A percentile compares a stretch with the other conserved stretches of the same genome.
Evolutionary conservation across 306 rosid genomes (phyloP).

Genomic region (Dalbergia cochinchinensis): DNA sequence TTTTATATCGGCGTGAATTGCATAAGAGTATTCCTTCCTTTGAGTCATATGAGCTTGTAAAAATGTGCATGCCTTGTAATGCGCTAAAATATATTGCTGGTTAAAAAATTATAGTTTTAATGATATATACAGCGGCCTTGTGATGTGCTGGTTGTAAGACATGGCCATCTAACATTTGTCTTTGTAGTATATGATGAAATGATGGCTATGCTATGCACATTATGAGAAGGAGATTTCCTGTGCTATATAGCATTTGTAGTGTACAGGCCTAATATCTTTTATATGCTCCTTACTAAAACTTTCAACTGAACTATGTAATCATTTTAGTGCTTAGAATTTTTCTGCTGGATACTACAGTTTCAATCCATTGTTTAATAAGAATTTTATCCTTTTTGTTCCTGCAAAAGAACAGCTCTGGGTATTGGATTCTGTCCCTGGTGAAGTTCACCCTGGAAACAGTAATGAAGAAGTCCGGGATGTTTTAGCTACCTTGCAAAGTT

Average conservation of each 20-base stretch:
- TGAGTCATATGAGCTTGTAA: not conserved
- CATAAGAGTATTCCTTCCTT: not conserved
- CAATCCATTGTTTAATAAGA: constrained; percentile 35
- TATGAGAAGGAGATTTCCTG: not conserved
- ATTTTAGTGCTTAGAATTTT: constrained; percentile 31
- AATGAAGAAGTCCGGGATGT: constrained; percentile 80
- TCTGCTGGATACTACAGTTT: constrained; percentile 15
- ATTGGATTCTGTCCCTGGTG: constrained; percentile 90
- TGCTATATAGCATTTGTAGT: not conserved
- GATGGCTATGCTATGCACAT: constrained; percentile 8
- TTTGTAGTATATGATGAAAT: not conserved
- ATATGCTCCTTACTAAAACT: constrained; percentile 21
- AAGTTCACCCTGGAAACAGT: constrained; percentile 59
- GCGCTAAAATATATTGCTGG: not conserved
- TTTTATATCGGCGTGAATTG: not conserved
- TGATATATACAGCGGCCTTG: not conserved
- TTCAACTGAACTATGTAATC: constrained; percentile 23
- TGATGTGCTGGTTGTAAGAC: constrained; percentile 22
- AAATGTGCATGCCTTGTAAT: constrained; percentile 10
- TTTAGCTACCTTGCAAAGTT: constrained; percentile 73
- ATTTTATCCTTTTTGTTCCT: constrained; percentile 35
- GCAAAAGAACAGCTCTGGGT: constrained; percentile 94
- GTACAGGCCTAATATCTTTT: constrained; percentile 11
- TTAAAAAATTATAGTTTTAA: not conserved
- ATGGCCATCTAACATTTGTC: not conserved